Evolutionary conservation across 148 eudicot species (phyloP).

Genomic region (Rhododendron henanense): DNA sequence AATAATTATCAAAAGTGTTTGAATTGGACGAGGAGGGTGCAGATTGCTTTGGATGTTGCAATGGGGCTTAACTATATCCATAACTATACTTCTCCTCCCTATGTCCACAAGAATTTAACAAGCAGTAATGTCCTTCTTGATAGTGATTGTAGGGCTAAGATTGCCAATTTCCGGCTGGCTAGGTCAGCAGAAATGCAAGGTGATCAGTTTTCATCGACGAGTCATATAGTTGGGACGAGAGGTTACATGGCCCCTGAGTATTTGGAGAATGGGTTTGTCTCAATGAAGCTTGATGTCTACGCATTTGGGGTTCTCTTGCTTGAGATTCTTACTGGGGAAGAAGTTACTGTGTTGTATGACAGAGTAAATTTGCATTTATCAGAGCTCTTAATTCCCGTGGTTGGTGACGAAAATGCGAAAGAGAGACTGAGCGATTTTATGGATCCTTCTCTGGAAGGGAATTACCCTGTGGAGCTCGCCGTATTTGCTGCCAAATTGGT

Average conservation of each 20-base stretch:
- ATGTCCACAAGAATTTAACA: constrained; percentile 66
- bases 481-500: constrained; percentile 35
- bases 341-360: constrained; percentile 30
- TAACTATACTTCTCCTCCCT: constrained; percentile 69
- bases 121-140: constrained; percentile 77
- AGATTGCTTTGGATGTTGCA: constrained; percentile 72
- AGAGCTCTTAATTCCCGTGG: constrained; percentile 32
- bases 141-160: constrained; percentile 63
- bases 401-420: constrained; percentile 33
- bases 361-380: constrained; percentile 28
- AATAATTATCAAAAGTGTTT: constrained; percentile 36
- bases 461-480: constrained; percentile 60
- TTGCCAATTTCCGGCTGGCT: constrained; percentile 64
- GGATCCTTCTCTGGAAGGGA: constrained; percentile 57
- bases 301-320: constrained; percentile 78
- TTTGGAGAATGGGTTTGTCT: constrained; percentile 54
- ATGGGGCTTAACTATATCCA: constrained; percentile 85
- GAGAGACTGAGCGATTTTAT: constrained; percentile 37
- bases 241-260: constrained; percentile 86
- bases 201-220: constrained; percentile 39
- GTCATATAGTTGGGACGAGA: constrained; percentile 48
- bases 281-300: constrained; percentile 85
- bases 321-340: constrained; percentile 66
- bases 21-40: constrained; percentile 74
- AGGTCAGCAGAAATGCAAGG: constrained; percentile 43